These are phyloP conservation scores for Tilletia walkeri DNA, from an alignment of 1,284 basidiomycete species.

Conservation along the genomic window DNA sequence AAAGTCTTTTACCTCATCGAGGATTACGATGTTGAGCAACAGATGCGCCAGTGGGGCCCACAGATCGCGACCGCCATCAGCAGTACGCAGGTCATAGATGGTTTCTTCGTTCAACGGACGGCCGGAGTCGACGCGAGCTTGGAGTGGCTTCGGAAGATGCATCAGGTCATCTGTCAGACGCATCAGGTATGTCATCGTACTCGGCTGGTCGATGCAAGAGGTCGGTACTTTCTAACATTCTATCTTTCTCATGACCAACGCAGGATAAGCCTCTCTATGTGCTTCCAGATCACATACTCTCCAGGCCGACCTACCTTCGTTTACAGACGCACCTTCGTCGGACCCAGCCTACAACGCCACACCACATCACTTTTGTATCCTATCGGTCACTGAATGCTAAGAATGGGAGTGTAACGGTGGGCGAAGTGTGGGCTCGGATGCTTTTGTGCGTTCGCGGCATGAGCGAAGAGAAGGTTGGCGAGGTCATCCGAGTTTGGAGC, in stretches of 20 bases:
- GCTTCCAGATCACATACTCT: slow-evolving; percentile 58
- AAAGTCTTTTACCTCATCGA: slow-evolving; percentile 64
- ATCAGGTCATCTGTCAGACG: slow-evolving; percentile 57
- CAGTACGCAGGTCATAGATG: slow-evolving; percentile 62
- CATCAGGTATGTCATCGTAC: slow-evolving; percentile 50
- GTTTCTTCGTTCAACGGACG: slow-evolving; percentile 63
- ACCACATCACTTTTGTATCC: slow-evolving; percentile 59
- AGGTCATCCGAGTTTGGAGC: slow-evolving; percentile 59
- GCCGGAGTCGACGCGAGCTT: slow-evolving; percentile 60
- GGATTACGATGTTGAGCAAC: slow-evolving; percentile 58
- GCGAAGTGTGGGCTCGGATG: slow-evolving; percentile 61
- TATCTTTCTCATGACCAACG: background rate
- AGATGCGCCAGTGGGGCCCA: slow-evolving; percentile 46
- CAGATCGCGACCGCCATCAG: slow-evolving; percentile 58
- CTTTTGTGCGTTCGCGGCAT: slow-evolving; percentile 61
- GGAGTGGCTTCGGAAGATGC: slow-evolving; percentile 60
- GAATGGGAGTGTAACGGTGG: slow-evolving; percentile 57
- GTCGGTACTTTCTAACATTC: background rate
- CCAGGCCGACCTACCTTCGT: slow-evolving; percentile 54
- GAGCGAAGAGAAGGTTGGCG: slow-evolving; percentile 60
- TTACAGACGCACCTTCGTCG: slow-evolving; percentile 56
- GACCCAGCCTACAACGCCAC: slow-evolving; percentile 46
- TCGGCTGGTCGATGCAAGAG: no score
- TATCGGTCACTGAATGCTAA: slow-evolving; percentile 62
- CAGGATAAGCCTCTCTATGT: slow-evolving; percentile 55